Percentiles rank a stretch among this genome's conserved stretches.
Evolutionary conservation across 805 yeast genomes (phyloP).

Genomic region (Wickerhamomyces queroliae): DNA sequence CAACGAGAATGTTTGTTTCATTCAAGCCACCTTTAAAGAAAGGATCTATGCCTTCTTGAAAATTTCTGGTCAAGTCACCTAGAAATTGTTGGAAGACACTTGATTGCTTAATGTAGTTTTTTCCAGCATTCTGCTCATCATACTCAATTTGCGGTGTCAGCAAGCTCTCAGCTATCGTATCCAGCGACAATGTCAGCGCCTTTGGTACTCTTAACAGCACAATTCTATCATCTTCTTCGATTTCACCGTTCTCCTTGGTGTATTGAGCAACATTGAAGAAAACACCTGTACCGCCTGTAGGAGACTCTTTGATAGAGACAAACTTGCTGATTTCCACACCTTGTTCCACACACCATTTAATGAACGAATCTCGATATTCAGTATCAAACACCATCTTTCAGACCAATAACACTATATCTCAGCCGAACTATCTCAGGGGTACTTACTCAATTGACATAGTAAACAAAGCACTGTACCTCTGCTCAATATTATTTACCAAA

Average conservation of each 20-base stretch:
- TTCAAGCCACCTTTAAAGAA: constrained; percentile 19
- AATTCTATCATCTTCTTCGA: constrained; percentile 10
- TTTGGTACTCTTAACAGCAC: constrained; percentile 36
- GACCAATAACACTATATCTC: neutral
- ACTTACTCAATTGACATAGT: no score
- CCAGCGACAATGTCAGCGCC: constrained; percentile 26
- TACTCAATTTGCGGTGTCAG: constrained; percentile 12
- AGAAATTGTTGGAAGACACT: constrained; percentile 14
- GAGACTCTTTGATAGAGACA: constrained; percentile 17
- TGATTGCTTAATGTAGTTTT: constrained; percentile 11
- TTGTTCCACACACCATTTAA: constrained; percentile 9
- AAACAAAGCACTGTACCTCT: no score
- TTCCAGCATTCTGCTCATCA: constrained; percentile 6
- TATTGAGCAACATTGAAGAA: constrained; percentile 16
- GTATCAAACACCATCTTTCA: neutral
- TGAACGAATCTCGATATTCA: constrained; percentile 7
- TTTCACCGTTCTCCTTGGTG: constrained; percentile 1
- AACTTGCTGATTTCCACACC: constrained; percentile 8
- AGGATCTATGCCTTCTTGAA: constrained; percentile 16
- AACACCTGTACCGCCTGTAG: constrained; percentile 32
- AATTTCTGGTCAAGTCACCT: constrained; percentile 9
- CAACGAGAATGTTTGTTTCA: constrained; percentile 21
- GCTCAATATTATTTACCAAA: no score
- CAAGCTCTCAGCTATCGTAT: constrained; percentile 18
- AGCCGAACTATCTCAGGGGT: no score